Evolutionary conservation across 2,329 filamentous ascomycete species (phyloP).

Genomic region (Bipolaris victoriae): DNA sequence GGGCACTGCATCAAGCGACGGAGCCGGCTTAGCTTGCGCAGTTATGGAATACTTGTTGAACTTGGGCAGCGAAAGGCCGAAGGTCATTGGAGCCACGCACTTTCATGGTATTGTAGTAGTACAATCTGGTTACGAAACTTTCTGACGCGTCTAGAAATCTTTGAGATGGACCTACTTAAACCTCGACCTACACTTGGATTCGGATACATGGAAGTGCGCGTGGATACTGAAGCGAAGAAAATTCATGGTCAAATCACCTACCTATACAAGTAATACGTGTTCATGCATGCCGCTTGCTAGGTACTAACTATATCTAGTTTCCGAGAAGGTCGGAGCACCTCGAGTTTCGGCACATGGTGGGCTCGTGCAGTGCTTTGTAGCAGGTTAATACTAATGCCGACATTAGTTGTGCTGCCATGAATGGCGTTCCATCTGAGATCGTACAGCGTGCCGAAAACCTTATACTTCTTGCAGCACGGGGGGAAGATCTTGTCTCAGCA

Average conservation of each 20-base stretch:
- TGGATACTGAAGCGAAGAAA: slow-evolving; percentile 60
- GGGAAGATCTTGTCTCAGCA: slow-evolving; percentile 76
- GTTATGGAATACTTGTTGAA: slow-evolving; percentile 64
- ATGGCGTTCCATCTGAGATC: slow-evolving; percentile 76
- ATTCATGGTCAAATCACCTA: slow-evolving; percentile 71
- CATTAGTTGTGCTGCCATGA: slow-evolving; percentile 77
- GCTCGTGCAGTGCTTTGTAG: slow-evolving; percentile 3
- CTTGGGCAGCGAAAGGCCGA: slow-evolving; percentile 58
- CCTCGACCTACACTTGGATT: slow-evolving; percentile 61
- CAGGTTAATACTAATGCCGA: slow-evolving; percentile 1
- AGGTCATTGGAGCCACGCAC: slow-evolving; percentile 67
- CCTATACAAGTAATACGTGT: slow-evolving; percentile 66
- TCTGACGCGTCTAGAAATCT: slow-evolving; percentile 63
- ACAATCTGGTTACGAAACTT: not conserved
- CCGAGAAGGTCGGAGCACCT: slow-evolving; percentile 69
- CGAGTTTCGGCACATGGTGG: slow-evolving; percentile 79
- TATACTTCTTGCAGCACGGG: slow-evolving; percentile 68
- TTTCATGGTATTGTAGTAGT: slow-evolving; percentile 58
- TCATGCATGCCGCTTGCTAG: not conserved
- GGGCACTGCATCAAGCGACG: slow-evolving; percentile 68
- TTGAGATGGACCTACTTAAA: slow-evolving; percentile 66
- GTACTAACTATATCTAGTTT: slow-evolving; percentile 49
- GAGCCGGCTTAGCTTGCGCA: slow-evolving; percentile 68
- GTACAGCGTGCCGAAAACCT: slow-evolving; percentile 78
- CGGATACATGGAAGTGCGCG: slow-evolving; percentile 73